Evolutionary conservation across 2,329 filamentous ascomycete species (phyloP), one percentile per base, ranked within the genome.

Genomic region (Claviceps sp.): DNA sequence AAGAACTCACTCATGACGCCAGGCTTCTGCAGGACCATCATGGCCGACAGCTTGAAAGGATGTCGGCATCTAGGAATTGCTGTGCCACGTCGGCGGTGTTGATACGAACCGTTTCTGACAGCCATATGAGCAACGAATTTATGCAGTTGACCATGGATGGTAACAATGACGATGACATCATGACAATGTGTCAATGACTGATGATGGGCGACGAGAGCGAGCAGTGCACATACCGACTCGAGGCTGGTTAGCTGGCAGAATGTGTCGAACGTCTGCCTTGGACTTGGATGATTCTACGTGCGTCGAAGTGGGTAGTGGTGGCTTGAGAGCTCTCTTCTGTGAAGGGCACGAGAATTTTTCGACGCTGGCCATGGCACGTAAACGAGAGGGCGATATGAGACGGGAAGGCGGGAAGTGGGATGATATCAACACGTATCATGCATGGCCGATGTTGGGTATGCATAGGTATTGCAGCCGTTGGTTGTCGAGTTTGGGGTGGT

Each of bases 51-150:
- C 56, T 51, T 13, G 59, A 53, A 13, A 63, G 40, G 4, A 55
- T 56, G 19, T 58, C 56, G 10, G 64, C 64, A 41, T 70, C 62
- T 7, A 70, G 56, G 43, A 70, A 69, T 5, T 67, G 67, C 52
- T 69, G 66, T 8, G 64, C 53, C 17, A 62, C 58, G 11, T 59
- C 56, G 6, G 57, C 51, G n/a, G 60, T 62, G 48, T 65, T 61
- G 54, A 68, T 60, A 24, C 53, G 58, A 8, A 62, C 34, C 40
- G 56, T 51, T 19, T 61, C 65, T 68, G 44, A 6, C 1, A 22
- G 14, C 26, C n/a, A 43, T 1, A 6, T 49, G 24, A 49, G 47
- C 24, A 34, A 43, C 8, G 26, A 10, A 30, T 30, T 30, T 4
- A 30, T 30, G 26, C 26, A 10, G 26, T 30, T 30, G 26, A 10